phyloP scores from a whole-genome alignment of 257 asterid species.

The Paraleonurus japonicus region DNA sequence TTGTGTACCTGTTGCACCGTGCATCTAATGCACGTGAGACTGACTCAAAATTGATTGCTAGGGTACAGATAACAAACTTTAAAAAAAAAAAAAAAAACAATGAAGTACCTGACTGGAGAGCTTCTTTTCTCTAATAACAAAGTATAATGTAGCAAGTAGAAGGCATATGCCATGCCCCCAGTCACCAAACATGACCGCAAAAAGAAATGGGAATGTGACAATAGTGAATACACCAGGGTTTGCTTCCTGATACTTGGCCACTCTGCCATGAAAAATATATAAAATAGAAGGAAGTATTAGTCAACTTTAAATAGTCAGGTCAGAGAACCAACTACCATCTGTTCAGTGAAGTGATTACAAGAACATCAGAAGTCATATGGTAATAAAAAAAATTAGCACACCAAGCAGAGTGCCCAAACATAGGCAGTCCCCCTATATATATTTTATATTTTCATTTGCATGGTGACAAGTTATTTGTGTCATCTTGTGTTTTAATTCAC shows the following conservation, averaged over 20 bases:
- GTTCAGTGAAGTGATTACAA: neutral
- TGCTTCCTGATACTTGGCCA: constrained; percentile 99
- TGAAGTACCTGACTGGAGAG: constrained; percentile 72
- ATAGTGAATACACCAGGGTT: constrained; percentile 98
- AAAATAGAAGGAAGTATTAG: constrained; percentile 19
- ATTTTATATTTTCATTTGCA: constrained; percentile 7
- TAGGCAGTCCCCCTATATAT: neutral
- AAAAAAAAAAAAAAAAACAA: neutral
- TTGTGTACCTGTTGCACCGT: neutral
- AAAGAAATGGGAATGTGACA: constrained; percentile 97
- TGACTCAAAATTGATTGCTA: neutral
- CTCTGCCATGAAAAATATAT: constrained; percentile 52
- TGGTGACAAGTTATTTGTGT: neutral
- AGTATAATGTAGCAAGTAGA: constrained; percentile 67
- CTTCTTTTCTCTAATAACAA: constrained; percentile 71
- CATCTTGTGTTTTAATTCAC: neutral
- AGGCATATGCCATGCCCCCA: constrained; percentile 99
- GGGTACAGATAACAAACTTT: constrained; percentile 16
- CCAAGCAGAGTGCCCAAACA: neutral
- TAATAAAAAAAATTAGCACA: neutral
- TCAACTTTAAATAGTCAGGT: constrained; percentile 18
- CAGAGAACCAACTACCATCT: neutral
- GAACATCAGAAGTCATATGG: neutral
- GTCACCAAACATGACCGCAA: constrained; percentile 99
- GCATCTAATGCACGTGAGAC: neutral